A percentile compares a stretch with the other conserved stretches of the same genome.
Evolutionary conservation across 768 basidiomycete species (phyloP).

Genomic region (Podaxis sp.): DNA sequence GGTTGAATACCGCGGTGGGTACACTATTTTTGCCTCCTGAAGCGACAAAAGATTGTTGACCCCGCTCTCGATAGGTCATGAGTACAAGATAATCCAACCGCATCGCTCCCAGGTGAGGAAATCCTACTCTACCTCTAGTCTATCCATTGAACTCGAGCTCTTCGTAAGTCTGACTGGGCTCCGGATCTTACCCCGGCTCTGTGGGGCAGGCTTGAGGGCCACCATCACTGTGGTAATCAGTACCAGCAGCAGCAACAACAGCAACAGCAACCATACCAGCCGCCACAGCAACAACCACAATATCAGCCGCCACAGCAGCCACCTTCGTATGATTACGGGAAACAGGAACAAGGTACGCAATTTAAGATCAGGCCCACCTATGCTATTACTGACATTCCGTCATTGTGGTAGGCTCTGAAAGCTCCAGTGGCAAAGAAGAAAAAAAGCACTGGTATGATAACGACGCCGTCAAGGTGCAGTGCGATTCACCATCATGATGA

Average conservation of each 20-base stretch:
- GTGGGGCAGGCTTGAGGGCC: conserved; percentile 52
- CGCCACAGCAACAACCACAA: conserved; percentile 28
- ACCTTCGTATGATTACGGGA: conserved; percentile 11
- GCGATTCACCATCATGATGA: background rate
- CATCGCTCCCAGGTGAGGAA: conserved; percentile 62
- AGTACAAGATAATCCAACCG: conserved; percentile 71
- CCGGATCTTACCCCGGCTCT: conserved; percentile 62
- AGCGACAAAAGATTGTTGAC: background rate
- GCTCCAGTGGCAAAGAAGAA: conserved; percentile 38
- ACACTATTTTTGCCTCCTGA: conserved; percentile 1
- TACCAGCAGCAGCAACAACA: conserved; percentile 28
- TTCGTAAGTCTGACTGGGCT: conserved; percentile 61
- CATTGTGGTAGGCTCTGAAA: conserved; percentile 21
- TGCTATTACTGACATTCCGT: background rate
- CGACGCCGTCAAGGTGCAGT: conserved; percentile 10
- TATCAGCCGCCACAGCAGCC: conserved; percentile 3
- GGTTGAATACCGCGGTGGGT: conserved; percentile 56
- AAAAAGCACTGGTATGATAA: conserved; percentile 57
- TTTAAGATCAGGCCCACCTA: background rate
- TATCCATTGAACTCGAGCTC: background rate
- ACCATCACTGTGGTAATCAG: conserved; percentile 15
- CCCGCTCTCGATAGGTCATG: conserved; percentile 36
- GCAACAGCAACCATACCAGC: conserved; percentile 26
- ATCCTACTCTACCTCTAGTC: background rate
- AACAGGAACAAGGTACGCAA: conserved; percentile 14